These are phyloP conservation scores for Hypoxylon sp. DNA, from an alignment of 2,329 filamentous ascomycete species.

Conservation along the genomic window DNA sequence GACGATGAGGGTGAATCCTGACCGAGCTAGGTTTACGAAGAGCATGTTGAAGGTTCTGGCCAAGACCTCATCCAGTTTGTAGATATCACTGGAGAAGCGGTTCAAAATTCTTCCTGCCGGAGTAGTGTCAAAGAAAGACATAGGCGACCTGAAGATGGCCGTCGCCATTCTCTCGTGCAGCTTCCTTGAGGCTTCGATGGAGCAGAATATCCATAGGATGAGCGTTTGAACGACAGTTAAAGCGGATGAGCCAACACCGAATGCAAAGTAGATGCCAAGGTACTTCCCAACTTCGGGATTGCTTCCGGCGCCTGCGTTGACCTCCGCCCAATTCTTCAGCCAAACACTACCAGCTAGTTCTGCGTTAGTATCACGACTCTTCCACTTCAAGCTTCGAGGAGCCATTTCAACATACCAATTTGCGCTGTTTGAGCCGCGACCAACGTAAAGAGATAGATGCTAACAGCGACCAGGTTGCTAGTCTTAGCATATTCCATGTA, in stretches of 20 bases:
- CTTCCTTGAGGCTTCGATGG: conserved; percentile 97
- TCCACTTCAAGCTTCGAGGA: conserved; percentile 25
- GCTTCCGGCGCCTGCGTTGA: conserved; percentile 70
- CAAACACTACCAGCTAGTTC: conserved; percentile 78
- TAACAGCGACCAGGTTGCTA: conserved; percentile 86
- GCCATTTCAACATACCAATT: conserved; percentile 67
- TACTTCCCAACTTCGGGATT: conserved; percentile 88
- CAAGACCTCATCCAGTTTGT: conserved; percentile 88
- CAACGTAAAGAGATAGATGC: conserved; percentile 79
- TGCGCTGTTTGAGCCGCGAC: conserved; percentile 82
- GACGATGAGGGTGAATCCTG: conserved; percentile 84
- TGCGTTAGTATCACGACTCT: conserved; percentile 23
- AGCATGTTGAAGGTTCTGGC: conserved; percentile 98
- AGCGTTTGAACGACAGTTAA: conserved; percentile 92
- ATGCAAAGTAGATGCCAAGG: conserved; percentile 93
- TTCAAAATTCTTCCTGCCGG: conserved; percentile 96
- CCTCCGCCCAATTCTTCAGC: conserved; percentile 92
- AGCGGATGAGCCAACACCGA: conserved; percentile 85
- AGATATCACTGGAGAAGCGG: conserved; percentile 89
- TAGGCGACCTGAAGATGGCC: conserved; percentile 95
- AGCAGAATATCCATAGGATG: conserved; percentile 99
- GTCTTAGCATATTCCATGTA: conserved; percentile 95
- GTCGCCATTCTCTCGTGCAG: conserved; percentile 97
- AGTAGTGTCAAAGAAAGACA: conserved; percentile 99
- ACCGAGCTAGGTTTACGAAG: conserved; percentile 78